Base-by-base conservation (phyloP, 2,329 filamentous ascomycete species). In the Tolypocladium tropicale region DNA sequence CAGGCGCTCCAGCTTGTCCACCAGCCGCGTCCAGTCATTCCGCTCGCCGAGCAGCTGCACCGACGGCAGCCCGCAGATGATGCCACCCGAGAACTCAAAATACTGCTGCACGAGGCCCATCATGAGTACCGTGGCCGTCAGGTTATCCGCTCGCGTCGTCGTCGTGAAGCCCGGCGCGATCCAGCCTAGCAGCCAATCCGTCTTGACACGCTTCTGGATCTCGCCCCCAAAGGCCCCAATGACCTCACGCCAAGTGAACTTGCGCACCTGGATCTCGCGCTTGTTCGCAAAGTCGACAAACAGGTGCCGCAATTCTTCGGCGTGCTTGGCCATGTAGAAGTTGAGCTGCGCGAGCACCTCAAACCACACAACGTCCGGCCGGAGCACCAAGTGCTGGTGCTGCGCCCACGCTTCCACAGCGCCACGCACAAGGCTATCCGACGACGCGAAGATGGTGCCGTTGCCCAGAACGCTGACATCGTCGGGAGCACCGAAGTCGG, bases 341-440 rank as follows among this genome's bases (percentile, higher is more conserved):
- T 75, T 77, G 52, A 82, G 66, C 64, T 82, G 78, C 0, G 70
- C 69, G 4, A 82, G 68, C 54, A 82, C 77, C 53, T 79, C 73
- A 59, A 81, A 76, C 79, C 79, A 82, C 33, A 82, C 66, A 54
- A 81, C 78, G 39, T 82, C 78, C 0, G 79, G 78, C 1, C 78
- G 73, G 16, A 82, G 65, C 1, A 72, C 68, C 1, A 82, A 68
- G 60, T 79, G 72, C 56, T 78, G 74, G 55, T 80, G 77, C 52
- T 74, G 64, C 32, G 71, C 76, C 72, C 79, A 80, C 0, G 78
- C 77, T 34, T 75, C 68, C 46, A 79, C 66, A 4, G 72, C 72
- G 18, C 74, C 71, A 21, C 74, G 68, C 23, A 79, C 68, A 59
- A 80, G 71, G 30, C 75, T 74, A 56, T 64, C 67, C 0, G 69